Base-by-base conservation (phyloP, 2,329 filamentous ascomycete genomes). In the Colletotrichum higginsianum region DNA sequence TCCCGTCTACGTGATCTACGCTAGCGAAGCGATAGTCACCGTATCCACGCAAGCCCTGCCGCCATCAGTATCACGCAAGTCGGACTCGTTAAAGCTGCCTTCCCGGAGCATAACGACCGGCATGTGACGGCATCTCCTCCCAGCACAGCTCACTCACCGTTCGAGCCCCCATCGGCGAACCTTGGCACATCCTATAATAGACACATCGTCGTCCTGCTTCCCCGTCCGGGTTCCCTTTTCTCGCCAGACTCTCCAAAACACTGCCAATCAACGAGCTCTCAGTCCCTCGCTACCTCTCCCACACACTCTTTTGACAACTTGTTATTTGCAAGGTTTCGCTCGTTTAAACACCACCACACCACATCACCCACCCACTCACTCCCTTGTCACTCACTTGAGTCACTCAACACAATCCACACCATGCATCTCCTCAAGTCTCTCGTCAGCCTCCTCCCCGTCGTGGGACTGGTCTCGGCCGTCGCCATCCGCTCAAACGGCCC, bases 401-500 rank as follows among this genome's bases (percentile, higher is more conserved):
- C 26, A 65, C 4, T 16, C 23, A 23, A 23, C 30, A 23, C 26
- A 30, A 15, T 46, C 18, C 8, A 12, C 23, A 52, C n/a, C 42
- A 62, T 62, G 60, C 60, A 62, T n/a, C 35, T 62, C 47, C 42
- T 52, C 21, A 62, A 62, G 47, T 62, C 60, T 52, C 35, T 62
- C 15, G 30, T 40, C 60, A 42, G 46, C 46, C 46, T 62, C 30
- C 35, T 62, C 8, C 47, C 47, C 15, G 12, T 62, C n/a, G 21
- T 30, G 46, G 60, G 46, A 13, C n/a, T 62, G 47, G 35, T 16
- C n/a, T 62, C 60, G 2, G 60, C 47, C 8, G 60, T 47, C 8
- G 58, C 58, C 30, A 61, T 61, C 44, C 50, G 44, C n/a, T 42
- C 55, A 3, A 16, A 15, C 15, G 21, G 16, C 30, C n/a, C 47